Conservation (phyloP, 768 basidiomycete species). For the Boletus coccyginus region DNA sequence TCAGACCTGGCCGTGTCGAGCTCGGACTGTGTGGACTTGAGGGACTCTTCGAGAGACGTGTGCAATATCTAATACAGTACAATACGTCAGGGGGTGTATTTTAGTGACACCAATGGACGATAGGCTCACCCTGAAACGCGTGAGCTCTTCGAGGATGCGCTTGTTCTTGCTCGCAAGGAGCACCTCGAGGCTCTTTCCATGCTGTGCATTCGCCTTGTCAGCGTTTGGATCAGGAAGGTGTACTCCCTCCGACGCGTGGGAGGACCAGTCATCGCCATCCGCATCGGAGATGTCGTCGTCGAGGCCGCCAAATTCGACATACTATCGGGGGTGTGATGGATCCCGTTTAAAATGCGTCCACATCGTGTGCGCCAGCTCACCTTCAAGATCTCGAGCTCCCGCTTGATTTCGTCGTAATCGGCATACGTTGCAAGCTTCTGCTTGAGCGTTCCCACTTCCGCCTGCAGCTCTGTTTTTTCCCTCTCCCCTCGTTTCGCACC, state of each 20-base stretch:
- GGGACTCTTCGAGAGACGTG: conserved; percentile 71
- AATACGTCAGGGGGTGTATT: background rate
- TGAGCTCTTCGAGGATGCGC: conserved; percentile 86
- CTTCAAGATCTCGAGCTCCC: conserved; percentile 99
- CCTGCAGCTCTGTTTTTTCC: conserved; percentile 36
- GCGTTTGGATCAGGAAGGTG: conserved; percentile 89
- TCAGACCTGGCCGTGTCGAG: conserved; percentile 60
- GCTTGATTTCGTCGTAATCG: conserved; percentile 97
- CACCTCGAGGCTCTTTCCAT: conserved; percentile 82
- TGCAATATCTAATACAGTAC: conserved; percentile 62
- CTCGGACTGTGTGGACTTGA: conserved; percentile 55
- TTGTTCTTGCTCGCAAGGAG: conserved; percentile 94
- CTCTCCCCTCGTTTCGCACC: conserved; percentile 15
- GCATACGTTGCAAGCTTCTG: conserved; percentile 65
- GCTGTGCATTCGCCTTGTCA: conserved; percentile 71
- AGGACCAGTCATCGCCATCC: conserved; percentile 50
- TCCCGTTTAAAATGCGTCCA: background rate
- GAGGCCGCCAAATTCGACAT: conserved; percentile 91
- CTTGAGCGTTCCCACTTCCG: conserved; percentile 69
- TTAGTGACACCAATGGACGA: background rate
- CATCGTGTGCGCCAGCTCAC: conserved; percentile 37
- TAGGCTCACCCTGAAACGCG: conserved; percentile 72
- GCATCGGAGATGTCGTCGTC: conserved; percentile 58
- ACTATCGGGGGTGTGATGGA: conserved; percentile 45
- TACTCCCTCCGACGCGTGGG: conserved; percentile 46